Conservation (phyloP, 163 green algal genomes). For the Scenedesmus sp. region DNA sequence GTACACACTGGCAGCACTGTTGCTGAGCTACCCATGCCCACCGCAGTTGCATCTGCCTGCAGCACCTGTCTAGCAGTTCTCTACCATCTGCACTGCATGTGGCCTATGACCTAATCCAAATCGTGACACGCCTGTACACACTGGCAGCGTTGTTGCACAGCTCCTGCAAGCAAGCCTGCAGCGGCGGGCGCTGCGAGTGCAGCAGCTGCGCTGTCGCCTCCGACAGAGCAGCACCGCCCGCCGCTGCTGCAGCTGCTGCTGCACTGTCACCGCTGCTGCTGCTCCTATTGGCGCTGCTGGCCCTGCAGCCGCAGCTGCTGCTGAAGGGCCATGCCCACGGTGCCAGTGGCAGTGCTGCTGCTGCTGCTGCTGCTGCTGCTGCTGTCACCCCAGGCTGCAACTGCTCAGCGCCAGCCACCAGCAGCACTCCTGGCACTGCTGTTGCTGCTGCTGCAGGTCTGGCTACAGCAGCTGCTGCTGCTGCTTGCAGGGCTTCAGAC, state of each 20-base stretch:
- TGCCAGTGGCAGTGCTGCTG: slow-evolving; percentile 14
- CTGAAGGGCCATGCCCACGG: slow-evolving; percentile 38
- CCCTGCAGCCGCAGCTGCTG: slow-evolving; percentile 22
- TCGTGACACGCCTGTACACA: slow-evolving; percentile 21
- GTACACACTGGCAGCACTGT: slow-evolving; percentile 32
- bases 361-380: background rate
- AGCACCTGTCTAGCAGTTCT: too few species aligned
- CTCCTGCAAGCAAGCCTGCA: slow-evolving; percentile 30
- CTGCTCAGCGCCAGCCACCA: background rate
- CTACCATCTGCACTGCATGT: too few species aligned
- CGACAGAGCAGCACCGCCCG: background rate
- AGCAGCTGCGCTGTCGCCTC: slow-evolving; percentile 4
- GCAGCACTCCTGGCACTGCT: background rate
- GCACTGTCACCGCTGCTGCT: background rate
- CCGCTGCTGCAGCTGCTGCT: background rate
- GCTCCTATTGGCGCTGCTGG: background rate
- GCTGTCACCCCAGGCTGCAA: background rate
- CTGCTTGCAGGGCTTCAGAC: background rate
- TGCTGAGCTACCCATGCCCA: background rate
- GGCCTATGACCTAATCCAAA: background rate
- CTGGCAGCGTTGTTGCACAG: slow-evolving; percentile 21
- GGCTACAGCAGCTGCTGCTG: slow-evolving; percentile 1
- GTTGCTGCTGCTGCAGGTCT: background rate
- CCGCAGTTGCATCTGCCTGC: too few species aligned
- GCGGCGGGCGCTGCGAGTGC: slow-evolving; percentile 13